Evolutionary conservation across 2,329 filamentous ascomycete species (phyloP).

Genomic region (Stylonectria norvegica): DNA sequence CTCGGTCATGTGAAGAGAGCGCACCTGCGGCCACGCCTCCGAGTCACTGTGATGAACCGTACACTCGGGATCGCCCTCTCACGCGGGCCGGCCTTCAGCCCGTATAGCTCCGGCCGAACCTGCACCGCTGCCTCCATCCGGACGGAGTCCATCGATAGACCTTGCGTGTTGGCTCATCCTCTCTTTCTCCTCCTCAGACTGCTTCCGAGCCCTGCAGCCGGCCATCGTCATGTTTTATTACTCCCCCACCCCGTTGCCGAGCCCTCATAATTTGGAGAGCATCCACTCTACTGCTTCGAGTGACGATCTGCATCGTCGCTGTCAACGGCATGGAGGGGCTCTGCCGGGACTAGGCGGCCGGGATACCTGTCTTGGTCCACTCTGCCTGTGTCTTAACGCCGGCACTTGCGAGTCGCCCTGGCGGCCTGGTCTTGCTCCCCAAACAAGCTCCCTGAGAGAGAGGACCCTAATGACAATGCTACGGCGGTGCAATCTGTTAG

Average conservation of each 20-base stretch:
- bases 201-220: background rate
- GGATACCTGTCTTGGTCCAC: background rate
- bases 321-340: slow-evolving; percentile 3
- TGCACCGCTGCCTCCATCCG: too few relatives aligned
- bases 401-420: background rate
- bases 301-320: slow-evolving; percentile 9
- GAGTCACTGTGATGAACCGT: slow-evolving; percentile 25
- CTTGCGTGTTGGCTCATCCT: background rate
- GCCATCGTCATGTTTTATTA: too few relatives aligned
- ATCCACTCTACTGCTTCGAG: slow-evolving; percentile 5
- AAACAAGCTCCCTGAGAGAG: too few relatives aligned
- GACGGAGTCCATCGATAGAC: background rate
- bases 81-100: too few relatives aligned
- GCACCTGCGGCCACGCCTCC: slow-evolving; percentile 17
- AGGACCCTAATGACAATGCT: too few relatives aligned
- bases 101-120: too few relatives aligned
- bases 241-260: background rate
- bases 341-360: slow-evolving; percentile 5
- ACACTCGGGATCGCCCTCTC: slow-evolving; percentile 22
- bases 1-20: slow-evolving; percentile 27
- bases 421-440: too few relatives aligned
- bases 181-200: background rate
- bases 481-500: too few relatives aligned
- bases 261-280: background rate
- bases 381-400: background rate